Evolutionary conservation across 352 stramenopile genomes (phyloP).

Genomic region (Pythium phragmitis): DNA sequence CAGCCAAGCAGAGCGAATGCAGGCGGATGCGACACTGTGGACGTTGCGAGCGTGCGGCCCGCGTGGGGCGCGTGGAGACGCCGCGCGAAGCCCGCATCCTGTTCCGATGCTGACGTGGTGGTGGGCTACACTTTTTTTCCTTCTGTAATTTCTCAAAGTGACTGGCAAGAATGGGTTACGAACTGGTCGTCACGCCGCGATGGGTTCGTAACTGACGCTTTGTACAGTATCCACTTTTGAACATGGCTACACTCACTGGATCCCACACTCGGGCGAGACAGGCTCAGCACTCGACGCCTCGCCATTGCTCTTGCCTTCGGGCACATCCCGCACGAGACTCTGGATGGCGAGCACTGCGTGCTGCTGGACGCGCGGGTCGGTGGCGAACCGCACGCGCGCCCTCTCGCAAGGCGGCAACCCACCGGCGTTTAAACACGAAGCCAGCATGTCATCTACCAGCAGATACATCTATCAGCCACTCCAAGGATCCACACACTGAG

Average conservation of each 20-base stretch:
- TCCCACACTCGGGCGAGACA: conserved; percentile 7
- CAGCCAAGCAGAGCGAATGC: not conserved
- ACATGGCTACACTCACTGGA: conserved; percentile 22
- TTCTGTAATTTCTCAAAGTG: conserved; percentile 1
- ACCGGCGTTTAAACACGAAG: conserved; percentile 47
- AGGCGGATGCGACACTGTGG: not conserved
- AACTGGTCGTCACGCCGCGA: not conserved
- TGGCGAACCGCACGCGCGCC: conserved; percentile 43
- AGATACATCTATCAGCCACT: not conserved
- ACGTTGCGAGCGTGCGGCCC: not conserved
- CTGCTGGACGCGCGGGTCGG: conserved; percentile 52
- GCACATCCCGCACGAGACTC: conserved; percentile 29
- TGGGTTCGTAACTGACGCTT: not conserved
- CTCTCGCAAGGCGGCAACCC: conserved; percentile 51
- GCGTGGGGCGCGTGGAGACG: not conserved
- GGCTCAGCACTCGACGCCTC: not conserved
- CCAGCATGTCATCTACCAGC: conserved; percentile 42
- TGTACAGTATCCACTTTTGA: not conserved
- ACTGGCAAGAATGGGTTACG: not conserved
- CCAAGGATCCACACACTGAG: not conserved
- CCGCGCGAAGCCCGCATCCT: not conserved
- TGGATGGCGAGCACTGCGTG: conserved; percentile 48
- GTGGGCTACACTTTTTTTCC: not conserved
- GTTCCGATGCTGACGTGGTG: not conserved
- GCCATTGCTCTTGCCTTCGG: not conserved